phyloP scores from a whole-genome alignment of 352 stramenopile genomes.

The Globisporangium yorkense region DNA sequence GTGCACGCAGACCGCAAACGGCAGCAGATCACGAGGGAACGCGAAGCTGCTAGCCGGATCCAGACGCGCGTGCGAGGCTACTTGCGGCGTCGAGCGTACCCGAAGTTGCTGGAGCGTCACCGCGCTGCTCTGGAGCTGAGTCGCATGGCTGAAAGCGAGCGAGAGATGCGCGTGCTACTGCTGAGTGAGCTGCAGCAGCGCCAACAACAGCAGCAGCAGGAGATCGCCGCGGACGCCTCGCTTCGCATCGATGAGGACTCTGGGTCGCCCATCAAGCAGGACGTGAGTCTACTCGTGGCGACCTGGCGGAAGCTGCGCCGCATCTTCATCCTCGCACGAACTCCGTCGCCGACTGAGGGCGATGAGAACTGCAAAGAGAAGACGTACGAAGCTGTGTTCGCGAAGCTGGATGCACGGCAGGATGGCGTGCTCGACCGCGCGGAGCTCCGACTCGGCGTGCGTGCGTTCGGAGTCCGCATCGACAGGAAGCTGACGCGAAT shows the following conservation, averaged over 20 bases:
- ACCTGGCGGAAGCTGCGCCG: conserved; percentile 45
- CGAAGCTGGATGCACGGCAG: conserved; percentile 36
- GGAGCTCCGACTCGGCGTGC: conserved; percentile 45
- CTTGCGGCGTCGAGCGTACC: conserved; percentile 7
- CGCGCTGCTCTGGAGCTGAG: conserved; percentile 14
- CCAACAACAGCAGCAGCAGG: conserved; percentile 6
- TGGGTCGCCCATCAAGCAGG: conserved; percentile 17
- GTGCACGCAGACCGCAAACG: background rate
- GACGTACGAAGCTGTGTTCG: conserved; percentile 22
- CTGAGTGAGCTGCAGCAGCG: conserved; percentile 5
- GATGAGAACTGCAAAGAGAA: background rate
- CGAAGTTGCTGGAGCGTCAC: conserved; percentile 7
- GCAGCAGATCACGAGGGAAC: background rate
- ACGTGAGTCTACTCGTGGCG: conserved; percentile 33
- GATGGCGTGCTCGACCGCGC: conserved; percentile 58
- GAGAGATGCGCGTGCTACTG: conserved; percentile 19
- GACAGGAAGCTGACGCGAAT: conserved; percentile 57
- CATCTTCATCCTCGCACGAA: conserved; percentile 34
- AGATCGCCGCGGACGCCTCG: background rate
- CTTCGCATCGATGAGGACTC: background rate
- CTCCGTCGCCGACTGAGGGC: conserved; percentile 8
- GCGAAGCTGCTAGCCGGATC: conserved; percentile 17
- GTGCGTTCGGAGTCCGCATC: conserved; percentile 45
- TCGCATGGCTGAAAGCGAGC: conserved; percentile 32
- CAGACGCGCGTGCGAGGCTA: conserved; percentile 29